Base-by-base conservation (phyloP, 768 basidiomycete genomes). In the Lactifluus hygrophoroides region DNA sequence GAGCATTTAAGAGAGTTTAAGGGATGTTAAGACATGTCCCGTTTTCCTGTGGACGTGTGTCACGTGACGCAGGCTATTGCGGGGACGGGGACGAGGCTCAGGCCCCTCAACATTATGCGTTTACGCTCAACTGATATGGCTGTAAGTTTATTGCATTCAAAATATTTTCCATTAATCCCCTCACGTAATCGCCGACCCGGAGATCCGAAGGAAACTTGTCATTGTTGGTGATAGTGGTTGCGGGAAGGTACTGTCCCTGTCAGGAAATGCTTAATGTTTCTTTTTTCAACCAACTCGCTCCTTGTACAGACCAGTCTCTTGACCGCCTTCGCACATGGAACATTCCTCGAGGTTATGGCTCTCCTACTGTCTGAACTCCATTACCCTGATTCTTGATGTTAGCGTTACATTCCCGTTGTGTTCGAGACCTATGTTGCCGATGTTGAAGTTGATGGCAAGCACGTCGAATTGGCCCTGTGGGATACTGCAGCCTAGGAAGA, bases 381-480 rank as follows among this genome's bases (percentile, higher is more conserved):
- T 48, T 10, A 43, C 30, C 54, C 58, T 55, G 17, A 58, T 27
- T 27, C 17, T 25, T n/a, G 11, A 54, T 0, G 23, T 13, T 65
- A 98, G 95, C 95, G 97, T 67, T 98, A 98, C 71, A 94, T 98
- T 63, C 96, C 96, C 49, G 98, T 96, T 59, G 96, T 99, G 52
- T 99, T 98, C 67, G 96, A 99, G 81, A 97, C 97, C 84, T 96
- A 97, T 73, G 94, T 96, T 56, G 95, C 95, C 66, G 94, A 98
- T 72, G 94, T 98, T 50, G 93, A 97, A 73, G 94, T 98, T 61
- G 95, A 98, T 69, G 91, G 91, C 66, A 98, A 95, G 77, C 91
- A 94, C 70, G 94, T 98, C 67, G 96, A 99, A 75, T 80, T 99
- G 68, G 95, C 96, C 30, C n/a, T n/a, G n/a, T n/a, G n/a, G n/a